Base-by-base conservation (phyloP, 306 rosid species). In the Coriaria nepalensis region DNA sequence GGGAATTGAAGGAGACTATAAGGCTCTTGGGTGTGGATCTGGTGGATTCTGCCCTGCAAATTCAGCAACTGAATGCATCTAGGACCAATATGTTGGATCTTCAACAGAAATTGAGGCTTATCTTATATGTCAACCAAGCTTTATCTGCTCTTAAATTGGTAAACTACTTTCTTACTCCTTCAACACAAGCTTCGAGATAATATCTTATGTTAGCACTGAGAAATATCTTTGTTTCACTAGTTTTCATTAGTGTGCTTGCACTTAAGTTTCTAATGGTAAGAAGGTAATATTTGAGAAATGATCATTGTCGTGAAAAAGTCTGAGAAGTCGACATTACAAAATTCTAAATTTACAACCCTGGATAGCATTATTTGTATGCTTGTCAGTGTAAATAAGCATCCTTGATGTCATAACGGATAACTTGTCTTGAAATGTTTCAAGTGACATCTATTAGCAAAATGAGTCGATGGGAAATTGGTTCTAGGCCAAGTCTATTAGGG, bases 121-220 rank as follows among this genome's bases (percentile, higher is more conserved):
- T 92, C 13, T 65, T 92, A 43, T 85, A 85, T 35, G 98, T 92
- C 60, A 92, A 77, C 59, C 98, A 92, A 68, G 94, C 98, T 12
- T 78, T 92, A 39, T 82, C 96, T 6, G 94, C 98, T 50, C 93
- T 92, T 45, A 79, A 82, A 75, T 60, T 92, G 96, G 98, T 90
- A 75, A 56, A 5, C 11, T 9, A 8, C 29, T 20, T 65, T 48
- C 12, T 46, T 43, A 5, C 13, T 37, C 35, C 9, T 41, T 39
- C 53, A 20, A 20, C 29, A 20, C 8, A 44, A 2, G 29, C 29
- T 1, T 20, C 29, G 29, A 20, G 29, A 20, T 20, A 20, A 20
- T 1, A 20, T 20, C 29, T 20, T 20, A 3, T 20, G 3, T 20
- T 20, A 20, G 29, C 29, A 20, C 29, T 20, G 29, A 20, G 29